These are phyloP conservation scores for Salix viminalis DNA, from an alignment of 345 rosid genomes.

Conservation along the genomic window DNA sequence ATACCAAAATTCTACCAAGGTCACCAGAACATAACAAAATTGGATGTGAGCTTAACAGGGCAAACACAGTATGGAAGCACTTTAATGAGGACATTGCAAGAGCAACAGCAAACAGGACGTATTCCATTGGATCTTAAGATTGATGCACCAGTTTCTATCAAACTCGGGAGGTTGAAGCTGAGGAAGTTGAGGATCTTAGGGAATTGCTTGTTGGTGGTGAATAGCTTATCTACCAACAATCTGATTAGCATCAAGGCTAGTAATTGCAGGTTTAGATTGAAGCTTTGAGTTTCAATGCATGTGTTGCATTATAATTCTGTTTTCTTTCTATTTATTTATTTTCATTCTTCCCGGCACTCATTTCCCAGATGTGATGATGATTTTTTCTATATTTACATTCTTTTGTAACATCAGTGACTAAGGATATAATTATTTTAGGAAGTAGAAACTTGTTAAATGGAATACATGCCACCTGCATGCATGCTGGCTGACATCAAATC, in stretches of 20 bases:
- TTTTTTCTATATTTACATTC: not conserved
- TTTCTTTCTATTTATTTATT: not conserved
- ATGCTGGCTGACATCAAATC: not conserved
- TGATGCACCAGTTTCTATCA: constrained; percentile 57
- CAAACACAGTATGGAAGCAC: constrained; percentile 54
- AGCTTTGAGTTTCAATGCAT: constrained; percentile 27
- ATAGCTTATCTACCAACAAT: constrained; percentile 60
- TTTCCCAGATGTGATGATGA: not conserved
- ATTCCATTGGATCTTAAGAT: constrained; percentile 74
- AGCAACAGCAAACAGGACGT: constrained; percentile 77
- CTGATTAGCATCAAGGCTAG: constrained; percentile 65
- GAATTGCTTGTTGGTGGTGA: constrained; percentile 61
- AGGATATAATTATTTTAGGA: not conserved
- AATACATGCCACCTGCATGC: not conserved
- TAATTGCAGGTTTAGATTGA: constrained; percentile 54
- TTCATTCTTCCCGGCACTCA: not conserved
- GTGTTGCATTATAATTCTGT: not conserved
- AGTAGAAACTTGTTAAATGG: not conserved
- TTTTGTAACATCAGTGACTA: not conserved
- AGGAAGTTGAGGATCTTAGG: constrained; percentile 63
- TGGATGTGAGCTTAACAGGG: constrained; percentile 56
- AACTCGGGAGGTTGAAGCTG: constrained; percentile 67
- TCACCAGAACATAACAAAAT: constrained; percentile 60
- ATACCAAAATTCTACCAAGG: constrained; percentile 85
- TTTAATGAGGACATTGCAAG: constrained; percentile 64